These are phyloP conservation scores for Rhizopogon vesiculosus DNA, from an alignment of 768 basidiomycete genomes.

Conservation along the genomic window DNA sequence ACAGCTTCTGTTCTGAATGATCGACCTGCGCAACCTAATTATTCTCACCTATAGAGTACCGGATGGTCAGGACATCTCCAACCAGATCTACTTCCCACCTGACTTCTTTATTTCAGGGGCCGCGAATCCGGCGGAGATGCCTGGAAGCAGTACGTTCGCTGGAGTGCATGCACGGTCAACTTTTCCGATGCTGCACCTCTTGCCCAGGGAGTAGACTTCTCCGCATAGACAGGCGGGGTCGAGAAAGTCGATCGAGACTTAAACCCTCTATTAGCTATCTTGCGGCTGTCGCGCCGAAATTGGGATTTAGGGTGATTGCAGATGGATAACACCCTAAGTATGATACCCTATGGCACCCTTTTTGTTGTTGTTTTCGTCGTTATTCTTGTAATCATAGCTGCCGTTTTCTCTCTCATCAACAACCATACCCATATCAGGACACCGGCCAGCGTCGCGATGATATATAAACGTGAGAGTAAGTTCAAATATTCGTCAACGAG, in stretches of 20 bases:
- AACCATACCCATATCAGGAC: conserved; percentile 8
- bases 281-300: neutral
- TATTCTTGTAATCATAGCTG: conserved; percentile 7
- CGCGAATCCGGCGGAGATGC: conserved; percentile 96
- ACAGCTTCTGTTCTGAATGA: conserved; percentile 6
- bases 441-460: conserved; percentile 31
- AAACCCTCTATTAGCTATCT: neutral
- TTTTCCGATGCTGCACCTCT: conserved; percentile 86
- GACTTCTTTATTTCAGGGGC: conserved; percentile 52
- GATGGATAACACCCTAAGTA: conserved; percentile 5
- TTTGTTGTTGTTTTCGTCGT: neutral
- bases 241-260: neutral
- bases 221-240: conserved; percentile 27
- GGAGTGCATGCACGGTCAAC: conserved; percentile 91
- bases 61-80: conserved; percentile 51
- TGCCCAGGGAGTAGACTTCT: conserved; percentile 90
- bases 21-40: conserved; percentile 12
- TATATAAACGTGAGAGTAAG: conserved; percentile 29
- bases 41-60: conserved; percentile 52
- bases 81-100: conserved; percentile 21
- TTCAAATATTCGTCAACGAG: conserved; percentile 11
- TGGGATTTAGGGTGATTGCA: conserved; percentile 8
- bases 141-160: conserved; percentile 97
- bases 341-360: conserved; percentile 5
- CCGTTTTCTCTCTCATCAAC: conserved; percentile 7